Evolutionary conservation across 257 asterid species (phyloP).

Genomic region (Jacaranda copaia): DNA sequence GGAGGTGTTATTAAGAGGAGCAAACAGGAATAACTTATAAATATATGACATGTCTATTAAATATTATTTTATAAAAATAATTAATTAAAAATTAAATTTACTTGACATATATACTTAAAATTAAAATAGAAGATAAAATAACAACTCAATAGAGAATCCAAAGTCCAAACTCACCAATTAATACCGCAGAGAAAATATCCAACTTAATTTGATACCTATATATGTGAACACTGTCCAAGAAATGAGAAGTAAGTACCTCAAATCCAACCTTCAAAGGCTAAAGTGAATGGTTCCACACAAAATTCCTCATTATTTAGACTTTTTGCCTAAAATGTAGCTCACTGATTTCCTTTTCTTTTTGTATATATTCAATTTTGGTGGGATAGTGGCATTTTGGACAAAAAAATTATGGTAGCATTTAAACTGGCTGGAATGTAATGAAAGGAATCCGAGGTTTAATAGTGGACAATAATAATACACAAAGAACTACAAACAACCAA

Average conservation of each 20-base stretch:
- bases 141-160: neutral
- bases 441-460: conserved; percentile 37
- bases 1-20: too few species aligned
- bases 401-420: neutral
- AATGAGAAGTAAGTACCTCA: neutral
- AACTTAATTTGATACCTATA: neutral
- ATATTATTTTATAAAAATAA: too few species aligned
- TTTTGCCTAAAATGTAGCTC: neutral
- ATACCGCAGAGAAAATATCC: neutral
- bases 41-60: too few species aligned
- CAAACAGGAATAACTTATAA: too few species aligned
- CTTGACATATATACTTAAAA: too few species aligned
- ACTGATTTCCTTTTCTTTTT: neutral
- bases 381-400: neutral
- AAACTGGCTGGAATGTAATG: conserved; percentile 12
- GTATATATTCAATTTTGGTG: neutral
- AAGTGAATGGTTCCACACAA: neutral
- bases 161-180: neutral
- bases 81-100: too few species aligned
- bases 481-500: neutral
- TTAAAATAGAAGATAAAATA: too few species aligned
- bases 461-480: conserved; percentile 27
- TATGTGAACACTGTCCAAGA: neutral
- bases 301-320: neutral
- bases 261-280: neutral